Conservation (phyloP, 257 asterid genomes). For the Ocimum tenuiflorum region DNA sequence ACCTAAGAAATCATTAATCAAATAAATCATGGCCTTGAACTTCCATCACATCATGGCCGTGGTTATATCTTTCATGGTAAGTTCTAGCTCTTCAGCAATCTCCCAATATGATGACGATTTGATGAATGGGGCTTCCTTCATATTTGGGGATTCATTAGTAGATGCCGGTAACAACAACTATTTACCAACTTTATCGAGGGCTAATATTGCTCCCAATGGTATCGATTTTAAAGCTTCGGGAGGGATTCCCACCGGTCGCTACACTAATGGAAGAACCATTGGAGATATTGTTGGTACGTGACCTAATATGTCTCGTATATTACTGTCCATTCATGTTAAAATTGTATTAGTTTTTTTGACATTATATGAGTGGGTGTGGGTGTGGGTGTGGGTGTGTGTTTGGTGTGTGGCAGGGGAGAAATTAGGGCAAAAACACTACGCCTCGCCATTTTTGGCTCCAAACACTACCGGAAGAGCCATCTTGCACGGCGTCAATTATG, state of each 20-base stretch:
- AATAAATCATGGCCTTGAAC: constrained; percentile 40
- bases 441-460: constrained; percentile 87
- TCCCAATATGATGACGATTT: constrained; percentile 40
- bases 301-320: too few relatives aligned
- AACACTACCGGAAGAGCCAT: constrained; percentile 66
- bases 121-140: constrained; percentile 61
- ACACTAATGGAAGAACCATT: constrained; percentile 83
- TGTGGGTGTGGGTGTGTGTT: too few relatives aligned
- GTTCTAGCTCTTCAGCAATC: constrained; percentile 17
- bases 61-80: constrained; percentile 22
- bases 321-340: too few relatives aligned
- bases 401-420: constrained; percentile 33
- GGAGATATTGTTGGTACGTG: constrained; percentile 71
- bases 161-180: constrained; percentile 93
- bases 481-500: constrained; percentile 78
- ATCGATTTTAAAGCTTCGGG: constrained; percentile 79
- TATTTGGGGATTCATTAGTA: constrained; percentile 81
- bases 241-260: constrained; percentile 82
- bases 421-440: constrained; percentile 61
- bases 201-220: constrained; percentile 71
- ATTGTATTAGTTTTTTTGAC: too few relatives aligned
- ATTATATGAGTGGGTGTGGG: too few relatives aligned
- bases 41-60: constrained; percentile 14
- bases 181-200: constrained; percentile 61
- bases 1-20: neutral